Percentiles rank a stretch among this genome's conserved stretches.
Conservation (phyloP, 2,329 filamentous ascomycete species). For the Calonectria henricotiae region DNA sequence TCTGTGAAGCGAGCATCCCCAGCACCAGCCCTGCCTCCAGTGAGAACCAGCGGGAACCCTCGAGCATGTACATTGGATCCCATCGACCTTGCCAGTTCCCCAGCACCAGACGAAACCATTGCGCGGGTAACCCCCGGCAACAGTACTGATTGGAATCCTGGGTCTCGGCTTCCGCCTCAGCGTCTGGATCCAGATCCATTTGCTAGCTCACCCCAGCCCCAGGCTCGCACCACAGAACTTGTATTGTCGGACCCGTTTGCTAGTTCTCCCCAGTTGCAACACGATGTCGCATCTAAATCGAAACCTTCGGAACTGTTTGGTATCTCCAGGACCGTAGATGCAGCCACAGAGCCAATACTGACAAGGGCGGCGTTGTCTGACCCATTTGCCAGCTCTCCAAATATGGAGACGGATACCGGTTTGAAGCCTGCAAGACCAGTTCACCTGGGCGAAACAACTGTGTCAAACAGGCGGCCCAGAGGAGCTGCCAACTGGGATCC, state of each 20-base stretch:
- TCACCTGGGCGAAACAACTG: slow-evolving; percentile 25
- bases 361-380: slow-evolving; percentile 4
- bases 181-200: slow-evolving; percentile 55
- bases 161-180: not conserved
- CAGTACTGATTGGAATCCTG: not conserved
- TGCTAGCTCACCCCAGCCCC: slow-evolving; percentile 54
- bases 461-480: slow-evolving; percentile 27
- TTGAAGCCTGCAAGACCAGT: slow-evolving; percentile 33
- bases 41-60: not conserved
- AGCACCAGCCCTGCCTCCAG: slow-evolving; percentile 25
- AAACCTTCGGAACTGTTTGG: slow-evolving; percentile 42
- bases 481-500: slow-evolving; percentile 63
- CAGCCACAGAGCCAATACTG: not conserved
- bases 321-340: slow-evolving; percentile 33
- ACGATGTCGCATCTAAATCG: not conserved
- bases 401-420: slow-evolving; percentile 42
- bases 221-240: not conserved
- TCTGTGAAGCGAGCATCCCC: slow-evolving; percentile 43
- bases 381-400: slow-evolving; percentile 11
- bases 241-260: slow-evolving; percentile 48
- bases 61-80: slow-evolving; percentile 41
- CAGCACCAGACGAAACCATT: slow-evolving; percentile 37
- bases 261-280: slow-evolving; percentile 37
- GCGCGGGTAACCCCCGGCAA: not conserved
- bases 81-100: slow-evolving; percentile 61